A percentile compares a stretch with the other conserved stretches of the same genome.
These are phyloP conservation scores for Puccinia sorghi DNA, from an alignment of 1,284 basidiomycete species.

Conservation along the genomic window DNA sequence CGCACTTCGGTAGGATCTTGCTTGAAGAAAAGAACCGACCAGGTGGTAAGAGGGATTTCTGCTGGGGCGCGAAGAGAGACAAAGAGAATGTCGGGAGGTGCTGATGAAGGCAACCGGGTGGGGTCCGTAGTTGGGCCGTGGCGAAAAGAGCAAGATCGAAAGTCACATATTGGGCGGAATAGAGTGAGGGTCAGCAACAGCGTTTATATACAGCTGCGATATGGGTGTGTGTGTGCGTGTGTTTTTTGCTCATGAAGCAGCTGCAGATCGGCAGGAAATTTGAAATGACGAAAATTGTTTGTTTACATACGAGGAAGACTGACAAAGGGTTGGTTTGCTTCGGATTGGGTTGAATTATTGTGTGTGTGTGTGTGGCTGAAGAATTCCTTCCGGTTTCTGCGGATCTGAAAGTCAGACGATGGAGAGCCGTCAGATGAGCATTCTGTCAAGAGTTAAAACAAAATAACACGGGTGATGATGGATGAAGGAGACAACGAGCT, in stretches of 20 bases:
- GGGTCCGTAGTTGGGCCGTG: not conserved
- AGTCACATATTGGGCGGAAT: not conserved
- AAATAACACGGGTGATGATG: not conserved
- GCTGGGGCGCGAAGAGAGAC: not conserved
- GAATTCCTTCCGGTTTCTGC: not conserved
- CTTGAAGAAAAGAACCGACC: not conserved
- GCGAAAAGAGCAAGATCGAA: not conserved
- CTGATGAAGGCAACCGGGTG: not conserved
- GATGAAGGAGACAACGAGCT: not conserved
- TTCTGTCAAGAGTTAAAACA: not conserved
- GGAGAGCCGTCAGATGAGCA: not conserved
- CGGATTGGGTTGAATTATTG: not conserved
- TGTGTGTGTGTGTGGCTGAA: not conserved
- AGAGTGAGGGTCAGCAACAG: not conserved
- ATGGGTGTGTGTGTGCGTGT: not conserved
- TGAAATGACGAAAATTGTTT: too few relatives aligned
- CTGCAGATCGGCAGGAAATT: not conserved
- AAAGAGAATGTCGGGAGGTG: not conserved
- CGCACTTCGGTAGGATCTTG: not conserved
- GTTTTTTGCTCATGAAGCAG: not conserved
- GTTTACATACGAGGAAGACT: not conserved
- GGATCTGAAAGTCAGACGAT: not conserved
- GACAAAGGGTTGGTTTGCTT: not conserved
- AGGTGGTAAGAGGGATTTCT: not conserved
- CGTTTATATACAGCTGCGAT: not conserved